Evolutionary conservation across 2,329 filamentous ascomycete species (phyloP), one percentile per base, ranked within the genome.

Genomic region (Endocalyx cinctus): DNA sequence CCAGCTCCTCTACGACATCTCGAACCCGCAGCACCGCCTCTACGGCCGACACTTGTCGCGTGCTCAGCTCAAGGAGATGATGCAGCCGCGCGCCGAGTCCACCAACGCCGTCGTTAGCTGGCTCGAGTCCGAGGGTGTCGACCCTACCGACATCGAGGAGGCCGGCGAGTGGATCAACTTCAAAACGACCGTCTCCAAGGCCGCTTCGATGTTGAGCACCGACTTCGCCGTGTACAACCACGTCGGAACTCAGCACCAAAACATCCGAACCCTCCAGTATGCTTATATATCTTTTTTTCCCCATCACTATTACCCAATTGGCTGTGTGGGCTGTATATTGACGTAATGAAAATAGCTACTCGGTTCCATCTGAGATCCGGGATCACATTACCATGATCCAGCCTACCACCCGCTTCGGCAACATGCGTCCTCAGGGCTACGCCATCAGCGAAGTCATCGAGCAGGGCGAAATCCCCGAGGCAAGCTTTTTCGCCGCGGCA

Each of bases 11-110:
- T 64, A 79, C 35, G 71, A 79, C 26, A 65, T 84, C 18, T 81
- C 80, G 1, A 77, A 74, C 1, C 80, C 80, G 1, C 66, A 63
- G 17, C 68, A 79, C 44, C 56, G 65, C 2, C 63, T 59, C 14
- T 84, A 84, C 51, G 79, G 80, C 22, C 62, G 70, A 45, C 75
- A 83, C 47, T 58, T 84, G 57, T 76, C 70, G 37, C 70, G 71
- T n/a, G 67, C 78, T 20, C 68, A 82, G 46, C 55, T 83, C 22
- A 42, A 22, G 22, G 46, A 50, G 15, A 39, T 55, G 42, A 44
- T 52, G 39, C 47, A 51, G 37, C 52, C 52, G 8, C 38, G 28
- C 7, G 51, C 60, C 1, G 61, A 67, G 15, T 67, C 70, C 4
- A 67, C 67, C 11, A 50, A 63, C 17, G 62, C 62, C 3, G 67